Evolutionary conservation across 2,329 filamentous ascomycete species (phyloP).

Genomic region (Phialophora chinensis): DNA sequence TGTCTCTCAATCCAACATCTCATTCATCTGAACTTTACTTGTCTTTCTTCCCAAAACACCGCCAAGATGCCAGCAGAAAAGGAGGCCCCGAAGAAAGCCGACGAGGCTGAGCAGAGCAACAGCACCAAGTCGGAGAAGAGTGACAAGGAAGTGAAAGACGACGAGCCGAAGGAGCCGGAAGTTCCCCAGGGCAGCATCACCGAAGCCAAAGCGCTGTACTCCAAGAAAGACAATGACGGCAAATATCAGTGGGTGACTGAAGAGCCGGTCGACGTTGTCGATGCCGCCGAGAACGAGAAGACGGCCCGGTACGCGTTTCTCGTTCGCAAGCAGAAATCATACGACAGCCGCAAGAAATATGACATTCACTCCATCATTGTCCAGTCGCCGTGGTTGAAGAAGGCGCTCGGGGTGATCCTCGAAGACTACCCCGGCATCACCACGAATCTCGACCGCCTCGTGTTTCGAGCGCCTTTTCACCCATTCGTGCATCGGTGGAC

Average conservation of each 20-base stretch:
- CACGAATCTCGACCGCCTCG: slow-evolving; percentile 63
- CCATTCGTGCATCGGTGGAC: slow-evolving; percentile 71
- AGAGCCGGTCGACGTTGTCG: slow-evolving; percentile 60
- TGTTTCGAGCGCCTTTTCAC: slow-evolving; percentile 66
- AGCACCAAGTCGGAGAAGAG: neutral
- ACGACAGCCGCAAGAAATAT: slow-evolving; percentile 65
- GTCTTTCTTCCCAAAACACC: neutral
- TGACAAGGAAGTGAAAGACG: slow-evolving; percentile 9
- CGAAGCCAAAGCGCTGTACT: slow-evolving; percentile 57
- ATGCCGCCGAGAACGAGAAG: slow-evolving; percentile 65
- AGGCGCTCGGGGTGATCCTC: slow-evolving; percentile 61
- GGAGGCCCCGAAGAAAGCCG: neutral
- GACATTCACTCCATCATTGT: slow-evolving; percentile 67
- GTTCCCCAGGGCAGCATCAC: slow-evolving; percentile 43
- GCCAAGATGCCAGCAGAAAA: slow-evolving; percentile 1
- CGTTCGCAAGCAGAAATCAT: slow-evolving; percentile 63
- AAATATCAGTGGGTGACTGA: slow-evolving; percentile 62
- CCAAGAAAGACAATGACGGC: slow-evolving; percentile 59
- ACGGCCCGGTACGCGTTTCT: slow-evolving; percentile 67
- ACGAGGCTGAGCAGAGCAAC: slow-evolving; percentile 1
- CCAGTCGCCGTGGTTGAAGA: slow-evolving; percentile 67
- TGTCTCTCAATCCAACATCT: neutral
- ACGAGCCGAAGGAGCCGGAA: slow-evolving; percentile 22
- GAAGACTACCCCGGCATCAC: slow-evolving; percentile 66
- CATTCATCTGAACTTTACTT: neutral